Evolutionary conservation across 495 filamentous ascomycete genomes (phyloP).

Genomic region (Usnea hakonensis): DNA sequence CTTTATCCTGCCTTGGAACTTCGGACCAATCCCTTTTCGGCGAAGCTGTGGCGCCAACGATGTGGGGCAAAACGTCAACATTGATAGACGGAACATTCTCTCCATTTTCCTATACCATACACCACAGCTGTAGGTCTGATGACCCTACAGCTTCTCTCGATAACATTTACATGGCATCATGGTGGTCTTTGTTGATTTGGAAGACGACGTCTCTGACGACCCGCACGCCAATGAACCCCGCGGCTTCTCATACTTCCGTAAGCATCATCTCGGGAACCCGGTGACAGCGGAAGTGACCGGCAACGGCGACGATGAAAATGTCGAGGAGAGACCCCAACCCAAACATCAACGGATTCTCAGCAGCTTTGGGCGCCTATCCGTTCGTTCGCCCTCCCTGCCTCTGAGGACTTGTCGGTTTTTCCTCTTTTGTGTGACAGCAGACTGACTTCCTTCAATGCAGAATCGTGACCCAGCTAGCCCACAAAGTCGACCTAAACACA

Average conservation of each 20-base stretch:
- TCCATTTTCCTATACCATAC: background rate
- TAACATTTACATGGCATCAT: constrained; percentile 35
- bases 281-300: constrained; percentile 15
- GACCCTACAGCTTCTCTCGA: constrained; percentile 20
- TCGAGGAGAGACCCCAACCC: constrained; percentile 45
- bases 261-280: constrained; percentile 2
- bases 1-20: background rate
- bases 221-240: constrained; percentile 31
- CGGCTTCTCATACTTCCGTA: constrained; percentile 13
- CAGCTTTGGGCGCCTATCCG: constrained; percentile 85
- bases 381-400: constrained; percentile 38
- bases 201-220: constrained; percentile 37
- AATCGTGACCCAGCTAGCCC: constrained; percentile 65
- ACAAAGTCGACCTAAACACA: constrained; percentile 72
- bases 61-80: constrained; percentile 5
- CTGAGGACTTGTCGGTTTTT: constrained; percentile 18
- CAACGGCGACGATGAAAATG: constrained; percentile 21
- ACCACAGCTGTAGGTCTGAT: constrained; percentile 19
- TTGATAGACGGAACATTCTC: background rate
- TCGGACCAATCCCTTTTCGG: background rate
- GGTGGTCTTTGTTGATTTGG: constrained; percentile 60
- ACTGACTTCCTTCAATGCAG: constrained; percentile 37
- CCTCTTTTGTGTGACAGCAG: constrained; percentile 10
- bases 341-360: constrained; percentile 64
- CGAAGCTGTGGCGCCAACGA: background rate